phyloP scores from a whole-genome alignment of 1,139 yeast genomes.

The Candida gigantensis region DNA sequence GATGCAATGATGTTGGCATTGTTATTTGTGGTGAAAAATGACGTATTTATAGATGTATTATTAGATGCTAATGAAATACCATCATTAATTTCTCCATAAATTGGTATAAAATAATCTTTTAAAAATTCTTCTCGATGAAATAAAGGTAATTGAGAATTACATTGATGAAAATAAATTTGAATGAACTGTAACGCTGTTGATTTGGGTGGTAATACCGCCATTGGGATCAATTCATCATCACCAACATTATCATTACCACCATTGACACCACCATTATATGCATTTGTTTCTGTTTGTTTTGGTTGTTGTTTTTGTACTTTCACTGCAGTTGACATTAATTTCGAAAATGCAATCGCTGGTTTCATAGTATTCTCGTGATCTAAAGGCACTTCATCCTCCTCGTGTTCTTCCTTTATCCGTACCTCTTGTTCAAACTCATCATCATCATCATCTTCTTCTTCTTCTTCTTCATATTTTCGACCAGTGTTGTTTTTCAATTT shows the following conservation, averaged over 20 bases:
- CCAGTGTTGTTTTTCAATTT: too few relatives aligned
- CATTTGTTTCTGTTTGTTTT: constrained; percentile 10
- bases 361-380: too few relatives aligned
- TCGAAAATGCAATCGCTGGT: constrained; percentile 70
- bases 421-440: constrained; percentile 2
- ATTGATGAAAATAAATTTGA: constrained; percentile 71
- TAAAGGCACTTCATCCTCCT: too few relatives aligned
- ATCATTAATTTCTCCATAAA: constrained; percentile 68
- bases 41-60: constrained; percentile 50
- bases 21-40: constrained; percentile 10
- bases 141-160: constrained; percentile 80
- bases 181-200: constrained; percentile 66
- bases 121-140: constrained; percentile 80
- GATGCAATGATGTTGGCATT: too few relatives aligned
- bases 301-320: constrained; percentile 46
- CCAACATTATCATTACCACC: constrained; percentile 1
- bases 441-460: constrained; percentile 17
- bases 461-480: constrained; percentile 41
- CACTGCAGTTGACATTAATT: constrained; percentile 73
- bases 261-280: neutral
- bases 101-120: constrained; percentile 65
- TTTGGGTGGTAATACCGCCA: constrained; percentile 69
- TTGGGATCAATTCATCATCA: constrained; percentile 24
- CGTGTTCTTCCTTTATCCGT: too few relatives aligned
- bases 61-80: constrained; percentile 61